These are phyloP conservation scores for Hymenoscyphus fraxineus DNA, from an alignment of 2,329 filamentous ascomycete genomes.

Conservation along the genomic window DNA sequence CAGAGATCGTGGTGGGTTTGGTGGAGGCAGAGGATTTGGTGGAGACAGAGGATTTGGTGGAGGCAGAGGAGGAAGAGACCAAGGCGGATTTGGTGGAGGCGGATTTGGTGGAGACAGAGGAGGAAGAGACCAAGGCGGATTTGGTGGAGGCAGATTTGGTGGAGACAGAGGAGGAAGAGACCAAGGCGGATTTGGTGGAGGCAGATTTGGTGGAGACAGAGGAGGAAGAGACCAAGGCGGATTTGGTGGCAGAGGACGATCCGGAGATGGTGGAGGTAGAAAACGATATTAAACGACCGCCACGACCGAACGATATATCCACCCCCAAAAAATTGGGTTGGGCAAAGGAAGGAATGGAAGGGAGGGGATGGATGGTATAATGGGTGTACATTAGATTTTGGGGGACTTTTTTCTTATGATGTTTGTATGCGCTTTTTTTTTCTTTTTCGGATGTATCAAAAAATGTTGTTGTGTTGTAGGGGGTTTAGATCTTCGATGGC, in stretches of 20 bases:
- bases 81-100: not conserved
- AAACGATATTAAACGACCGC: not conserved
- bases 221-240: no score
- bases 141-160: no score
- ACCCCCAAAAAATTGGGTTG: not conserved
- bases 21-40: not conserved
- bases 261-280: no score
- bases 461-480: no score
- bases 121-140: not conserved
- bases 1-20: slow-evolving; percentile 16
- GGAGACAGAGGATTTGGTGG: not conserved
- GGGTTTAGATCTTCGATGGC: no score
- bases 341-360: not conserved
- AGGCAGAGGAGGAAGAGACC: not conserved
- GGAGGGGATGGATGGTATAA: not conserved
- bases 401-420: no score
- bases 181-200: no score
- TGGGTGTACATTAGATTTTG: not conserved
- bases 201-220: no score
- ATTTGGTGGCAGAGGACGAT: no score
- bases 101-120: not conserved
- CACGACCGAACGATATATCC: not conserved
- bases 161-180: no score
- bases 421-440: no score
- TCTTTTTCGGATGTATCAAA: no score